A percentile compares a stretch with the other conserved stretches of the same genome.
Conservation (phyloP, 768 basidiomycete genomes). For the Aureoboletus auriporus region DNA sequence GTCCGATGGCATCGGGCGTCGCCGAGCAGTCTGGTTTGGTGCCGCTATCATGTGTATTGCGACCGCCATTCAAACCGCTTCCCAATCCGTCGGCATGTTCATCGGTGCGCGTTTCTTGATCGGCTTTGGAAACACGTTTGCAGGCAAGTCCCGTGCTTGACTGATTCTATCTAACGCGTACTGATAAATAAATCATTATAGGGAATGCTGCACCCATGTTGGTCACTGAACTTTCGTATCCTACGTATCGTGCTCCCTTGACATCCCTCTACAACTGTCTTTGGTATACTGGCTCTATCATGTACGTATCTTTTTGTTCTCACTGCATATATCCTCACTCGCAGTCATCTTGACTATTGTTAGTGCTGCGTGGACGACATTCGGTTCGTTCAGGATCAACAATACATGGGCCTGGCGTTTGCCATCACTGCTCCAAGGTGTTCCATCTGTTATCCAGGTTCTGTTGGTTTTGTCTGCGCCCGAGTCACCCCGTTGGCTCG, state of each 20-base stretch:
- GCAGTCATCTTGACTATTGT: not conserved
- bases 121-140: conserved; percentile 73
- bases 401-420: conserved; percentile 80
- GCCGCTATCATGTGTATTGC: conserved; percentile 65
- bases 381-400: conserved; percentile 68
- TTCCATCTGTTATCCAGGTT: conserved; percentile 68
- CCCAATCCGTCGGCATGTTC: conserved; percentile 74
- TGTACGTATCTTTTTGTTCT: conserved; percentile 38
- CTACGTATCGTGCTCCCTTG: conserved; percentile 71
- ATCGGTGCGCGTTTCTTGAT: conserved; percentile 77
- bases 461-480: conserved; percentile 64
- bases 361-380: conserved; percentile 75
- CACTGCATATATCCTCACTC: not conserved
- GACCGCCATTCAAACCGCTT: conserved; percentile 63
- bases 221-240: conserved; percentile 80
- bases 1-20: conserved; percentile 69
- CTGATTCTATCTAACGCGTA: not conserved
- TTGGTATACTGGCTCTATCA: conserved; percentile 81
- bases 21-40: conserved; percentile 61
- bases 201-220: conserved; percentile 77
- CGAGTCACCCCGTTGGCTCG: conserved; percentile 81
- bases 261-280: conserved; percentile 79
- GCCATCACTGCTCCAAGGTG: conserved; percentile 67
- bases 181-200: conserved; percentile 13
- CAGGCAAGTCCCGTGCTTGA: conserved; percentile 36